phyloP scores from a whole-genome alignment of 768 basidiomycete species.

The Dendrothele bispora region DNA sequence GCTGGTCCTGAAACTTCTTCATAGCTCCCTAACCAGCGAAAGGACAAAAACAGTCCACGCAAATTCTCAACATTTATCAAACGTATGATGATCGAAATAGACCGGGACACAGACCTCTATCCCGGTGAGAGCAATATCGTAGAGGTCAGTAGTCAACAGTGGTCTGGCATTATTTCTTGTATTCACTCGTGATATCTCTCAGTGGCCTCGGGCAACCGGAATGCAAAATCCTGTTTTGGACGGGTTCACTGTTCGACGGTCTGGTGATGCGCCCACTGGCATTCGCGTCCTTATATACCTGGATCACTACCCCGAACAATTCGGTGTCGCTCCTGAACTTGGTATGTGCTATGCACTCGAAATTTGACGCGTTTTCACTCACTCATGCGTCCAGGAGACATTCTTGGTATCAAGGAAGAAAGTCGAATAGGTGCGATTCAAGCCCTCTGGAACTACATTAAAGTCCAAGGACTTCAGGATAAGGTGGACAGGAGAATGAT shows the following conservation, averaged over 20 bases:
- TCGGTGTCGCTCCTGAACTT: constrained; percentile 75
- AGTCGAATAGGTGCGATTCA: constrained; percentile 80
- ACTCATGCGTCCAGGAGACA: constrained; percentile 39
- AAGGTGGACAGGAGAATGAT: constrained; percentile 75
- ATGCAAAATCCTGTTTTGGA: constrained; percentile 66
- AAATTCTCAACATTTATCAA: constrained; percentile 89
- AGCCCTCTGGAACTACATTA: constrained; percentile 91
- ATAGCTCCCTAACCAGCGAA: constrained; percentile 61
- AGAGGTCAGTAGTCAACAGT: constrained; percentile 55
- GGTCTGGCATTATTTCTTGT: neutral
- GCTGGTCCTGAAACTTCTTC: neutral
- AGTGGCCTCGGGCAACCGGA: constrained; percentile 67
- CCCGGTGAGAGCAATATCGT: constrained; percentile 87
- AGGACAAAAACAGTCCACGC: constrained; percentile 60
- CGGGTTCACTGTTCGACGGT: constrained; percentile 82
- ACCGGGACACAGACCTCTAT: constrained; percentile 78
- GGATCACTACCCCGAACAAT: constrained; percentile 86
- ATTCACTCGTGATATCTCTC: neutral
- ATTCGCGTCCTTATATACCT: constrained; percentile 83
- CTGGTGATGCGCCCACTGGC: constrained; percentile 77
- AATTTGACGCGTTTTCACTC: constrained; percentile 2
- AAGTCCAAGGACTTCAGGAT: constrained; percentile 78
- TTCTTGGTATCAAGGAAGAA: constrained; percentile 83
- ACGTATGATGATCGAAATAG: constrained; percentile 82
- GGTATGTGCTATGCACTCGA: too few relatives aligned